Evolutionary conservation across 1,139 yeast genomes (phyloP), one percentile per base, ranked within the genome.

Genomic region (Schizosaccharomyces versatilis): DNA sequence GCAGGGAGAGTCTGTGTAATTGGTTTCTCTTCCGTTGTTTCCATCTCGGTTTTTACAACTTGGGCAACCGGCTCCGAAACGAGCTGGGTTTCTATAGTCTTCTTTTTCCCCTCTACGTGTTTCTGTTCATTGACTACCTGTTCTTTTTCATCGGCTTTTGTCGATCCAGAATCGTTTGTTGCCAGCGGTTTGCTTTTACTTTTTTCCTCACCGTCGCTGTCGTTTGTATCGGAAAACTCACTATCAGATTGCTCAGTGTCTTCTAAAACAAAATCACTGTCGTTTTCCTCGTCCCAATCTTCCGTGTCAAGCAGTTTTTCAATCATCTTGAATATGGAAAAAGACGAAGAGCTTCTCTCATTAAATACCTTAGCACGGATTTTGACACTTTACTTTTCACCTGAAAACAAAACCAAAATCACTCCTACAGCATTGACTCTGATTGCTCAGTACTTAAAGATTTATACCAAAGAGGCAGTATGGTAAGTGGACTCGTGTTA

Each of bases 281-380:
- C 49, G 14, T 44, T 36, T 32, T 44, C 49, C 32, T 44, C 49
- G 19, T 17, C 12, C 32, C 32, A 32, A 12, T 8, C 14, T n/a
- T 32, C 49, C 38, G 32, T 24, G n/a, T 44, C 12, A 44, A 44
- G 19, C 38, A 44, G 32, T 44, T 44, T 44, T 36, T 44, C 49
- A 14, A 36, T 44, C 49, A 49, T 49, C 15, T 19, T 15, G 38
- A n/a, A n/a, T 17, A 49, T 49, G 41, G 52, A 38, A 38, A 19
- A 49, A 38, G 52, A 49, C 36, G 36, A 19, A 36, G 42, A 38
- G n/a, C 41, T 14, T 14, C 24, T 49, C 39, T 39, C 52, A 10
- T 38, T 39, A 19, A 39, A 49, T 17, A 49, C 52, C 14, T 38
- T 49, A 24, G 52, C 52, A 15, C 52, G 52, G n/a, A 49, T 49